phyloP scores from a whole-genome alignment of 495 filamentous ascomycete genomes.

The Neurospora tetraspora region DNA sequence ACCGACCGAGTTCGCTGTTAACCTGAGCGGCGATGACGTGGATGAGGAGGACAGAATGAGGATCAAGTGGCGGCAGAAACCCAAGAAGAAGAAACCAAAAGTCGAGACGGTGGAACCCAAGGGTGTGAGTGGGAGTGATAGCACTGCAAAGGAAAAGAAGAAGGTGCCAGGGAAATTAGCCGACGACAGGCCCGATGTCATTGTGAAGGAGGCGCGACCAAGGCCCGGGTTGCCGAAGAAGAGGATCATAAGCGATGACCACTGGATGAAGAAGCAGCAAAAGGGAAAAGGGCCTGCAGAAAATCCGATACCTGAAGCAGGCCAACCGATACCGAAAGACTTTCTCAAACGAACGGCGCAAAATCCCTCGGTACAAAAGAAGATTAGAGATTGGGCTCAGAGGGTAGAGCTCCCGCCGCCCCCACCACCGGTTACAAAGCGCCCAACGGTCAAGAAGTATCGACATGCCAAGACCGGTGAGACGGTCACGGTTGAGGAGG shows the following conservation, averaged over 20 bases:
- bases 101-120: conserved; percentile 10
- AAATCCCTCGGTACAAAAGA: conserved; percentile 40
- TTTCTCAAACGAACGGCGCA: conserved; percentile 36
- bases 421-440: background rate
- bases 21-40: conserved; percentile 36
- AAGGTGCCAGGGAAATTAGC: conserved; percentile 20
- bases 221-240: conserved; percentile 48
- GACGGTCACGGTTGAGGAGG: conserved; percentile 22
- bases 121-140: conserved; percentile 14
- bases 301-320: conserved; percentile 22
- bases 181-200: conserved; percentile 1
- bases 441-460: conserved; percentile 13
- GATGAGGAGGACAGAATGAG: conserved; percentile 40
- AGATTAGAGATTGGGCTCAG: conserved; percentile 43
- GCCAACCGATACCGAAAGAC: conserved; percentile 39
- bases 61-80: conserved; percentile 34
- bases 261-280: conserved; percentile 54
- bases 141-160: conserved; percentile 15
- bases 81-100: conserved; percentile 22
- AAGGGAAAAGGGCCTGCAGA: conserved; percentile 26
- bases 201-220: conserved; percentile 4
- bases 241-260: conserved; percentile 69
- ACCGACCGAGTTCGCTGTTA: conserved; percentile 33
- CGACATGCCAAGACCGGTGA: conserved; percentile 19
- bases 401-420: conserved; percentile 31